A percentile compares a stretch with the other conserved stretches of the same genome.
These are phyloP conservation scores for Plectosphaerella plurivora DNA, from an alignment of 2,329 filamentous ascomycete species.

Conservation along the genomic window DNA sequence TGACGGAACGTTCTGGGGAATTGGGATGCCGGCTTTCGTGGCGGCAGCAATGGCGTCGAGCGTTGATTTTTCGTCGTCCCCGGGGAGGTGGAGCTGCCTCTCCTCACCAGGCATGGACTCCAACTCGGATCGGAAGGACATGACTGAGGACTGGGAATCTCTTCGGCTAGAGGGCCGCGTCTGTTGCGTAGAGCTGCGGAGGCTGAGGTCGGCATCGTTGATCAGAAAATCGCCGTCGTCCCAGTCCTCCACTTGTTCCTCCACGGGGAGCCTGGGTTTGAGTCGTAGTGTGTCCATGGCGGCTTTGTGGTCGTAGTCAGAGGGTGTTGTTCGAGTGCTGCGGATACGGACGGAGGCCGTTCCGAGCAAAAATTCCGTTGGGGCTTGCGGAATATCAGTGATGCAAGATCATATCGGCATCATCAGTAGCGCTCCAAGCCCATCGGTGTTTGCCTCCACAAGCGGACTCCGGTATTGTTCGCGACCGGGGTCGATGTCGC, in stretches of 20 bases:
- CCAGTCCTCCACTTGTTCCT: constrained; percentile 69
- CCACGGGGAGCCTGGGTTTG: constrained; percentile 49
- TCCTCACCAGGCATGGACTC: constrained; percentile 75
- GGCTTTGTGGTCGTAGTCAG: constrained; percentile 2
- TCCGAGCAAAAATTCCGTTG: constrained; percentile 5
- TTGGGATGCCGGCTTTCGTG: constrained; percentile 83
- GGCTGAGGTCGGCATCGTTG: constrained; percentile 61
- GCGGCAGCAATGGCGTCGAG: constrained; percentile 83
- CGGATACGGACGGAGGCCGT: neutral
- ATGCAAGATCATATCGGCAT: constrained; percentile 17
- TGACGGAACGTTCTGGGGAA: constrained; percentile 79
- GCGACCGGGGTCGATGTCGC: too few relatives aligned
- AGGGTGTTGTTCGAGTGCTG: too few relatives aligned
- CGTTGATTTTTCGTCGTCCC: constrained; percentile 80
- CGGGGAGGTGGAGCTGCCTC: constrained; percentile 80
- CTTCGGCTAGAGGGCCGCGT: constrained; percentile 51
- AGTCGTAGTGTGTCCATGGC: constrained; percentile 52
- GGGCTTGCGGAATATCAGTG: constrained; percentile 12
- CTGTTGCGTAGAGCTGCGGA: constrained; percentile 35
- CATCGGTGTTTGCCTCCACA: neutral
- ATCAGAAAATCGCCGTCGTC: constrained; percentile 74
- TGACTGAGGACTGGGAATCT: constrained; percentile 76
- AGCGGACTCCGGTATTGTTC: too few relatives aligned
- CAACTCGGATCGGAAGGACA: constrained; percentile 78
- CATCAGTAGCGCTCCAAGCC: constrained; percentile 8